These are phyloP conservation scores for Isabelozyma heimii DNA, from an alignment of 805 yeast species.

Conservation along the genomic window DNA sequence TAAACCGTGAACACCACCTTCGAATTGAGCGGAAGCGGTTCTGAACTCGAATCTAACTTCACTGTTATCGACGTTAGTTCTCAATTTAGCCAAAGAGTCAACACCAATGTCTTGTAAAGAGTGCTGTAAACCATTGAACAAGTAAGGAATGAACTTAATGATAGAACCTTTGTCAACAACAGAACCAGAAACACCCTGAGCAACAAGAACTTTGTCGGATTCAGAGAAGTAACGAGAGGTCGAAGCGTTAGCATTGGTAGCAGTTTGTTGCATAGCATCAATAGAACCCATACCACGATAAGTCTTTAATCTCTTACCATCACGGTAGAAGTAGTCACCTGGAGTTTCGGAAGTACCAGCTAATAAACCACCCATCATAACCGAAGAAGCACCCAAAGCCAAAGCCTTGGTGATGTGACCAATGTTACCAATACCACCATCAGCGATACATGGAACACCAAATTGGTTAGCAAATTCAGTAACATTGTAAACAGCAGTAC, in stretches of 20 bases:
- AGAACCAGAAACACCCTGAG: conserved; percentile 98
- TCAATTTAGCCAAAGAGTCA: conserved; percentile 59
- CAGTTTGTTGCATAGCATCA: conserved; percentile 96
- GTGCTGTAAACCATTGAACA: conserved; percentile 94
- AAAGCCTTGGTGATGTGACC: conserved; percentile 97
- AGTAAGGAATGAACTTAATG: conserved; percentile 89
- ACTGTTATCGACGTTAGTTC: conserved; percentile 61
- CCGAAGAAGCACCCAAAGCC: conserved; percentile 94
- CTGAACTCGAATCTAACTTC: conserved; percentile 91
- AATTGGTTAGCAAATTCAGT: conserved; percentile 90
- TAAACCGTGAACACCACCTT: conserved; percentile 97
- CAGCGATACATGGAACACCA: conserved; percentile 99
- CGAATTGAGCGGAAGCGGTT: conserved; percentile 97
- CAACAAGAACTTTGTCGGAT: conserved; percentile 91
- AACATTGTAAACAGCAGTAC: conserved; percentile 95
- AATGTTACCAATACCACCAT: conserved; percentile 98
- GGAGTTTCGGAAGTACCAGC: conserved; percentile 99
- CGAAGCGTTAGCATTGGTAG: conserved; percentile 89
- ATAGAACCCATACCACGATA: conserved; percentile 99
- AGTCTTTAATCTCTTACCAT: conserved; percentile 94
- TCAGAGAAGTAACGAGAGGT: conserved; percentile 98
- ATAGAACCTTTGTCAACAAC: conserved; percentile 97
- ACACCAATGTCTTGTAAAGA: conserved; percentile 98
- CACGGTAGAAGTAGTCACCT: conserved; percentile 96
- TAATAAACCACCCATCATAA: conserved; percentile 99